Percentiles rank a stretch among this genome's conserved stretches.
phyloP scores from a whole-genome alignment of 176 grass and related monocot genomes.

The Phoenix dactylifera region DNA sequence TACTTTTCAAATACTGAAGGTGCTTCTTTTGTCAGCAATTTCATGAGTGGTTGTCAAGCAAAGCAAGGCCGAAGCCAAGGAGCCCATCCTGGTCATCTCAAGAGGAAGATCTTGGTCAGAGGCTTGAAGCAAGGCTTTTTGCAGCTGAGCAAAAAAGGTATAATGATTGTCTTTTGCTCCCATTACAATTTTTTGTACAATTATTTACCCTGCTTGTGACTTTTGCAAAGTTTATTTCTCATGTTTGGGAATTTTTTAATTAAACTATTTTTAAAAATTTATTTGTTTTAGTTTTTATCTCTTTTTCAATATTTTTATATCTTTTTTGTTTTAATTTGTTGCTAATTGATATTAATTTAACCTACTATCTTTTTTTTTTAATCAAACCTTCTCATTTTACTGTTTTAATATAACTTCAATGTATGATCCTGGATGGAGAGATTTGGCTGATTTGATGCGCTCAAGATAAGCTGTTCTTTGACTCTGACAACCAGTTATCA shows the following conservation, averaged over 20 bases:
- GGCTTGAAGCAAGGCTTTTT: slow-evolving; percentile 80
- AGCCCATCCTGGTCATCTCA: slow-evolving; percentile 98
- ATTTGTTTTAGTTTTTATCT: neutral
- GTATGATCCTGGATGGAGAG: too few species aligned
- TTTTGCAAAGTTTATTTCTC: too few species aligned
- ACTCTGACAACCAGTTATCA: too few species aligned
- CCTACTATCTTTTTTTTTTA: neutral
- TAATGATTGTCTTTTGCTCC: neutral
- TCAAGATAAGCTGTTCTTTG: too few species aligned
- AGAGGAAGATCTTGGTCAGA: slow-evolving; percentile 79
- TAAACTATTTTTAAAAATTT: too few species aligned
- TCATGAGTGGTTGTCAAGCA: slow-evolving; percentile 82
- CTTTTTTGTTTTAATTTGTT: neutral
- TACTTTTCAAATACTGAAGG: slow-evolving; percentile 18
- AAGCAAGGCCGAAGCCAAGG: slow-evolving; percentile 86
- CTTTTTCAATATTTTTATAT: neutral
- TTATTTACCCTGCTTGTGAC: too few species aligned
- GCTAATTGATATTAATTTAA: neutral
- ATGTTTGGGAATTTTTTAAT: too few species aligned
- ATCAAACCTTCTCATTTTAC: neutral
- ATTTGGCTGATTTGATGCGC: too few species aligned
- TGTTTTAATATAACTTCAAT: too few species aligned
- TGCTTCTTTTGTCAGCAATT: slow-evolving; percentile 73
- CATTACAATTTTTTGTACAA: too few species aligned
- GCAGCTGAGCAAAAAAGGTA: slow-evolving; percentile 98